phyloP scores from a whole-genome alignment of 805 yeast genomes.

The Priceomyces carsonii region DNA sequence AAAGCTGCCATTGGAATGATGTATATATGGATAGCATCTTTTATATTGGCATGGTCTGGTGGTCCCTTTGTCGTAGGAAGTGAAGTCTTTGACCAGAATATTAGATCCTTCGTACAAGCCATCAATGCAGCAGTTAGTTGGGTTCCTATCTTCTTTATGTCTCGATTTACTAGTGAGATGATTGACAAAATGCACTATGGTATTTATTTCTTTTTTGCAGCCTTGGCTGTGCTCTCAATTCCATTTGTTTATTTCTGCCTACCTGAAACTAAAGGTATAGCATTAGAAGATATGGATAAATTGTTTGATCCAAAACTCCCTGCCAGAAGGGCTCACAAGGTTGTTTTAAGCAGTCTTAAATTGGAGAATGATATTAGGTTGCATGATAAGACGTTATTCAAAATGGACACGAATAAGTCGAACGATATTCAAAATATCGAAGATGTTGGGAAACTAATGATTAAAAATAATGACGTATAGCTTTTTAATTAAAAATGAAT shows the following conservation, averaged over 20 bases:
- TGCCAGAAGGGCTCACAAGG: constrained; percentile 23
- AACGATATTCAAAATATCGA: constrained; percentile 19
- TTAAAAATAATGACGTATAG: no score
- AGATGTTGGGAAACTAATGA: constrained; percentile 2
- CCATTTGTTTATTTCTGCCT: constrained; percentile 39
- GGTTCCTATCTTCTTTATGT: constrained; percentile 41
- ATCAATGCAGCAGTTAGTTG: constrained; percentile 41
- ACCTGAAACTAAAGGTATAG: constrained; percentile 41
- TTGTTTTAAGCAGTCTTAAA: constrained; percentile 15
- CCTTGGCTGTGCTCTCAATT: constrained; percentile 30
- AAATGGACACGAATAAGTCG: constrained; percentile 21
- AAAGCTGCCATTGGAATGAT: constrained; percentile 40
- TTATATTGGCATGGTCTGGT: constrained; percentile 41
- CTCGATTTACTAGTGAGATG: constrained; percentile 34
- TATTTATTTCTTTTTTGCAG: constrained; percentile 38
- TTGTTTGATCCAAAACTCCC: constrained; percentile 20
- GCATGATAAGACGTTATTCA: constrained; percentile 16
- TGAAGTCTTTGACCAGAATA: constrained; percentile 41
- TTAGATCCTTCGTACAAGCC: constrained; percentile 40
- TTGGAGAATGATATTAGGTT: constrained; percentile 12
- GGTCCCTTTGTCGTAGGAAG: constrained; percentile 43
- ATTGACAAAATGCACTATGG: constrained; percentile 36
- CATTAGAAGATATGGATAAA: constrained; percentile 27
- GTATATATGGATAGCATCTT: constrained; percentile 44
- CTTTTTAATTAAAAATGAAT: no score